Percentiles rank a stretch among this genome's conserved stretches.
phyloP scores from a whole-genome alignment of 1,284 basidiomycete species.

The Sporisorium scitamineum region DNA sequence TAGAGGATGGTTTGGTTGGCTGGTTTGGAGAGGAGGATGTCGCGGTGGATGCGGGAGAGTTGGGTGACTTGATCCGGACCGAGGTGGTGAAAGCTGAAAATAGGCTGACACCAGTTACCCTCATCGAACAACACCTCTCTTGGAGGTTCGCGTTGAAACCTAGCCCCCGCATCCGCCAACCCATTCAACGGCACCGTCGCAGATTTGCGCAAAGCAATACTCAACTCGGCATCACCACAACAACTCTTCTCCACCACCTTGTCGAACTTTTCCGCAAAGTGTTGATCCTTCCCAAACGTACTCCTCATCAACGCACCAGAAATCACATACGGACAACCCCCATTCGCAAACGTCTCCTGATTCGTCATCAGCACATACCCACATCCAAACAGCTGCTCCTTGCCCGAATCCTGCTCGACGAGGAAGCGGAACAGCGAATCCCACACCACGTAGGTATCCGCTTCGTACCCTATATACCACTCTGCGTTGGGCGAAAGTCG shows the following conservation, averaged over 20 bases:
- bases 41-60: slow-evolving; percentile 8
- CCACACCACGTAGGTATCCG: slow-evolving; percentile 39
- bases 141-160: slow-evolving; percentile 27
- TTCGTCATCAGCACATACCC: slow-evolving; percentile 13
- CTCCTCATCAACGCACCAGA: slow-evolving; percentile 37
- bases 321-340: slow-evolving; percentile 35
- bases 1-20: slow-evolving; percentile 20
- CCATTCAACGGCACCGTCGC: slow-evolving; percentile 13
- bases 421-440: slow-evolving; percentile 33
- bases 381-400: slow-evolving; percentile 34
- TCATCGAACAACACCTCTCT: slow-evolving; percentile 22
- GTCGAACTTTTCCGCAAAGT: slow-evolving; percentile 32
- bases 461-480: slow-evolving; percentile 51
- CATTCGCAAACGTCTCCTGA: slow-evolving; percentile 36
- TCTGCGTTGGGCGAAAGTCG: slow-evolving; percentile 17
- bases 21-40: slow-evolving; percentile 7
- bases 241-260: slow-evolving; percentile 18
- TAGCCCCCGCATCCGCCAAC: slow-evolving; percentile 13
- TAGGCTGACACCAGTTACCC: slow-evolving; percentile 31
- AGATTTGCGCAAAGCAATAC: slow-evolving; percentile 25
- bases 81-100: slow-evolving; percentile 40
- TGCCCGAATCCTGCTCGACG: slow-evolving; percentile 3
- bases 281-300: slow-evolving; percentile 21
- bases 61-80: slow-evolving; percentile 13
- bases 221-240: slow-evolving; percentile 46